Evolutionary conservation across 2,329 filamentous ascomycete genomes (phyloP).

Genomic region (Alternaria triticimaculans): DNA sequence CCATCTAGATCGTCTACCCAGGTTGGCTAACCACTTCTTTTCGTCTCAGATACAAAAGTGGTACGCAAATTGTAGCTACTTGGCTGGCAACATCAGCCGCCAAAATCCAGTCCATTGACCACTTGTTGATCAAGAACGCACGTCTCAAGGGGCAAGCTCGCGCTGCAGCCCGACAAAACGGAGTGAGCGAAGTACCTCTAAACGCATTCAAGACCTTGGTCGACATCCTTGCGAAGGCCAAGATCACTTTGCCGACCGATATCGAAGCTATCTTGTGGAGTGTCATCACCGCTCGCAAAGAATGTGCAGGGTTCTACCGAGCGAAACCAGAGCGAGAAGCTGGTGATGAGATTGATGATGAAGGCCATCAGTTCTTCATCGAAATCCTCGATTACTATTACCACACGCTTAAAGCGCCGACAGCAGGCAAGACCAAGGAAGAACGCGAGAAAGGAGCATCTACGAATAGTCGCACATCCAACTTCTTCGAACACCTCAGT

Average conservation of each 20-base stretch:
- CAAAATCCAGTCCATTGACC: not conserved
- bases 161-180: not conserved
- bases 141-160: not conserved
- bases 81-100: not conserved
- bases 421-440: not conserved
- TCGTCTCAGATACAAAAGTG: not conserved
- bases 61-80: not conserved
- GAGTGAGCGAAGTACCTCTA: not conserved
- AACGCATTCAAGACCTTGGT: not conserved
- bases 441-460: not conserved
- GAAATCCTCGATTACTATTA: not conserved
- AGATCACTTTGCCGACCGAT: not conserved
- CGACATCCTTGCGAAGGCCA: not conserved
- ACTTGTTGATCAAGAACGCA: not conserved
- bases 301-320: not conserved
- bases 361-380: not conserved
- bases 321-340: not conserved
- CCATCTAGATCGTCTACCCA: not conserved
- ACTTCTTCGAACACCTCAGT: not conserved
- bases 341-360: not conserved
- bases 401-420: not conserved
- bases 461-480: not conserved
- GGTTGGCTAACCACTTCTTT: not conserved
- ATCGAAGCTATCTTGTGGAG: not conserved
- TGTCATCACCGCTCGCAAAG: not conserved